Evolutionary conservation across 352 stramenopile species (phyloP).

Genomic region (Pythium insidiosum): DNA sequence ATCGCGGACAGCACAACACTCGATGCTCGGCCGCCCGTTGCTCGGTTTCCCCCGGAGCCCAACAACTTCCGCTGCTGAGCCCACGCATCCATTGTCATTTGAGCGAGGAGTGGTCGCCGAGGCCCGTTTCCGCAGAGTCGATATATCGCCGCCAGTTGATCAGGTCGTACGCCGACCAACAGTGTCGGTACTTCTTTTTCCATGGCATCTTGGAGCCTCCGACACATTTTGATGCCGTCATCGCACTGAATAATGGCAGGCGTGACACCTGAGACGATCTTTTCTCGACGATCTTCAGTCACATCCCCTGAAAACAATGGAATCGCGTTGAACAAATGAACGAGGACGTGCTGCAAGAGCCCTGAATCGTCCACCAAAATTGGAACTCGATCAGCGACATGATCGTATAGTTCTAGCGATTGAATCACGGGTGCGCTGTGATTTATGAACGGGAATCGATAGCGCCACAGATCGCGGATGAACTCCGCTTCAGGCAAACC

Average conservation of each 20-base stretch:
- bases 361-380: slow-evolving; percentile 33
- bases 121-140: too few relatives aligned
- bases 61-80: too few relatives aligned
- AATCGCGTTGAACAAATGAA: slow-evolving; percentile 37
- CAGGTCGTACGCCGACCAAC: slow-evolving; percentile 3
- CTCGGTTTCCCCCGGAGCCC: too few relatives aligned
- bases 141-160: slow-evolving; percentile 5
- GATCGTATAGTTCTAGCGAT: too few relatives aligned
- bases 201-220: slow-evolving; percentile 5
- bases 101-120: not conserved
- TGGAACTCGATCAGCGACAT: slow-evolving; percentile 25
- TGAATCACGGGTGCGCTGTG: too few relatives aligned
- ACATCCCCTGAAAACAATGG: slow-evolving; percentile 22
- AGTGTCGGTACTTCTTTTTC: slow-evolving; percentile 9
- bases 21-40: too few relatives aligned
- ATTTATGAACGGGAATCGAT: slow-evolving; percentile 36
- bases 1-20: too few relatives aligned
- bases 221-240: slow-evolving; percentile 15
- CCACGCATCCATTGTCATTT: slow-evolving; percentile 7
- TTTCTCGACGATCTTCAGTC: too few relatives aligned
- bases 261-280: too few relatives aligned
- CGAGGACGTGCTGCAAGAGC: slow-evolving; percentile 33
- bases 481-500: too few relatives aligned
- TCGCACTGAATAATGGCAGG: slow-evolving; percentile 17
- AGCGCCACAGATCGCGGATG: slow-evolving; percentile 19